phyloP scores from a whole-genome alignment of 2,329 filamentous ascomycete genomes.

The Cytospora piceae region DNA sequence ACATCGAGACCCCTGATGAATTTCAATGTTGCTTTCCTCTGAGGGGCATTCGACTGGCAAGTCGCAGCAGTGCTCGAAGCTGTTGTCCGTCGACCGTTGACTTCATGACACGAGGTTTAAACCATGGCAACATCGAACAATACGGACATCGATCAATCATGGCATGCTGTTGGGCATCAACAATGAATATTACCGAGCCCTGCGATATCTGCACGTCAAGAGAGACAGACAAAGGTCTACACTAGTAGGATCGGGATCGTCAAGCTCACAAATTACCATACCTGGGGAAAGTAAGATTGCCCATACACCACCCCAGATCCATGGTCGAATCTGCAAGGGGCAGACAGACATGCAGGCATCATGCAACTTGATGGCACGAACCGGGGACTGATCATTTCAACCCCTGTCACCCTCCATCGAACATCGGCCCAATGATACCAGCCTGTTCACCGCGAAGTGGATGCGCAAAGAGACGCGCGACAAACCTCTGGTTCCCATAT shows the following conservation, averaged over 20 bases:
- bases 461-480: not conserved
- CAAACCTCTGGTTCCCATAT: not conserved
- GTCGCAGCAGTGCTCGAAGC: not conserved
- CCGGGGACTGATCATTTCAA: not conserved
- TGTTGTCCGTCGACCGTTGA: not conserved
- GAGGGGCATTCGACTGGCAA: not conserved
- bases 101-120: not conserved
- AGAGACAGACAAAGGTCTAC: not conserved
- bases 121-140: not conserved
- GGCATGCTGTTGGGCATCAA: not conserved
- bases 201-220: not conserved
- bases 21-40: not conserved
- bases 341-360: not conserved
- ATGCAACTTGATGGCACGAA: not conserved
- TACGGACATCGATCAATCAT: not conserved
- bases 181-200: not conserved
- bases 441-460: not conserved
- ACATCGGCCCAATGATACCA: not conserved
- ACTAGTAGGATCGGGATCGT: not conserved
- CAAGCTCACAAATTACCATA: not conserved
- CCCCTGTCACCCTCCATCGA: not conserved
- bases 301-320: not conserved
- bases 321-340: not conserved
- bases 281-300: not conserved
- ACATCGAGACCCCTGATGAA: not conserved